Evolutionary conservation across 2,329 filamentous ascomycete species (phyloP), one percentile per base, ranked within the genome.

Genomic region (Paraphaeosphaeria sporulosa): DNA sequence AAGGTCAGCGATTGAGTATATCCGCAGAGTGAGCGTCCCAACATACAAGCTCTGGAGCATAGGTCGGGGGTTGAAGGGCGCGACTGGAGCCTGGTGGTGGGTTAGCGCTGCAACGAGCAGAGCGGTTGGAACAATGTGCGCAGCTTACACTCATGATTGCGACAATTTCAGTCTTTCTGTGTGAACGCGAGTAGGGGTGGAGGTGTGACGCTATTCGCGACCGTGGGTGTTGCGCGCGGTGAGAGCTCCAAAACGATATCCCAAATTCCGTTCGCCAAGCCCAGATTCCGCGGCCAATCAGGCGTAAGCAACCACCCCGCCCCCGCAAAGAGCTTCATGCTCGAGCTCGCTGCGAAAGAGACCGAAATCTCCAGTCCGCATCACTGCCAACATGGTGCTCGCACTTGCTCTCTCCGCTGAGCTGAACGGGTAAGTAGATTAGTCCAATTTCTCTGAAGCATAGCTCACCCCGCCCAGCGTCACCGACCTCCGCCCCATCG

Each of bases 61-160:
- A 46, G 95, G 95, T 79, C 94, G 92, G 76, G 95, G 95, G 86
- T 99, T 99, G 75, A 98, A 85, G 65, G 95, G 95, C 79, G 96
- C 90, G 83, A 96, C 64, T 53, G 58, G 58, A 36, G 61, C 63
- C 71, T 75, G 52, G 15, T 19, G 5, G 13, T 2, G 1, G 2
- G 55, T 75, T 64, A 74, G 69, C 62, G n/a, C 38, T 55, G 54
- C 40, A 47, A 43, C 36, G 2, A n/a, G 27, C 3, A 9, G 7
- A 17, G 6, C 5, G 6, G 0, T 3, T 13, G 34, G 10, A 9
- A 13, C 23, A 21, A 32, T 32, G 30, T 32, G 10, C 2, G 30
- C 25, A 55, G 54, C 69, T 62, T 74, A 79, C 79, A 72, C 76
- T 77, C 78, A 81, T 80, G 59, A 49, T 78, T 69, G 65, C 62